Conservation (phyloP, 2,329 filamentous ascomycete species). For the Cytospora paraplurivora region DNA sequence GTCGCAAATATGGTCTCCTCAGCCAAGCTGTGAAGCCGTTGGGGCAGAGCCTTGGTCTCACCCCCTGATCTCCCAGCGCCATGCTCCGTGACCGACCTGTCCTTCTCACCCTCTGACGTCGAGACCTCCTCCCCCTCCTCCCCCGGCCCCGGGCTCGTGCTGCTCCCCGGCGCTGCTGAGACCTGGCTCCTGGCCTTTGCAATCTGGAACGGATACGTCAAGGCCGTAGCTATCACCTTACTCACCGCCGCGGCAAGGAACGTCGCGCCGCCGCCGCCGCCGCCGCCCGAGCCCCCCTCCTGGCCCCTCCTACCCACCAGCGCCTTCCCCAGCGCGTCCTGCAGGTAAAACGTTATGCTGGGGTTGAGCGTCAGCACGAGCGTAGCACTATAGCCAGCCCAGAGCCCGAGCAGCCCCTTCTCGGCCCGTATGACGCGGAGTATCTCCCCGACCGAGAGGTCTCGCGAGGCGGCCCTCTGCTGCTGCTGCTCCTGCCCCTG, state of each 20-base stretch:
- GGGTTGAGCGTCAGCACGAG: slow-evolving; percentile 83
- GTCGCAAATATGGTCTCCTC: slow-evolving; percentile 62
- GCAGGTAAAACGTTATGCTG: slow-evolving; percentile 81
- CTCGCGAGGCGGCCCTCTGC: slow-evolving; percentile 37
- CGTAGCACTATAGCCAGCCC: slow-evolving; percentile 84
- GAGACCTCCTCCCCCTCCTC: slow-evolving; percentile 34
- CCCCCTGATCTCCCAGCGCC: slow-evolving; percentile 35
- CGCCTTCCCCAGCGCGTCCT: slow-evolving; percentile 67
- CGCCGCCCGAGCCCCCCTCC: slow-evolving; percentile 36
- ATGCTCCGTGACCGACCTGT: slow-evolving; percentile 1
- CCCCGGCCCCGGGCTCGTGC: slow-evolving; percentile 32
- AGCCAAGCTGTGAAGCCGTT: slow-evolving; percentile 35
- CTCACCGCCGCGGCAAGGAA: slow-evolving; percentile 69
- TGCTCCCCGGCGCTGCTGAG: slow-evolving; percentile 41
- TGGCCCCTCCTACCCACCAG: slow-evolving; percentile 54
- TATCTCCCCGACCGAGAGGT: slow-evolving; percentile 54
- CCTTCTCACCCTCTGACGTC: slow-evolving; percentile 14
- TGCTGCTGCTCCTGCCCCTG: no score
- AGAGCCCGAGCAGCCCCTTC: slow-evolving; percentile 75
- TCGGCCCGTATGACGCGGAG: slow-evolving; percentile 65
- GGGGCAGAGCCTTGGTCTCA: slow-evolving; percentile 34
- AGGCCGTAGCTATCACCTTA: slow-evolving; percentile 73
- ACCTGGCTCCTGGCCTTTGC: slow-evolving; percentile 81
- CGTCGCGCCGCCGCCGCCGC: slow-evolving; percentile 31
- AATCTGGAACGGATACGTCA: slow-evolving; percentile 85